Evolutionary conservation across 208 protist genomes (phyloP), one percentile per base, ranked within the genome.

Genomic region (Acanthamoeba castellanii): DNA sequence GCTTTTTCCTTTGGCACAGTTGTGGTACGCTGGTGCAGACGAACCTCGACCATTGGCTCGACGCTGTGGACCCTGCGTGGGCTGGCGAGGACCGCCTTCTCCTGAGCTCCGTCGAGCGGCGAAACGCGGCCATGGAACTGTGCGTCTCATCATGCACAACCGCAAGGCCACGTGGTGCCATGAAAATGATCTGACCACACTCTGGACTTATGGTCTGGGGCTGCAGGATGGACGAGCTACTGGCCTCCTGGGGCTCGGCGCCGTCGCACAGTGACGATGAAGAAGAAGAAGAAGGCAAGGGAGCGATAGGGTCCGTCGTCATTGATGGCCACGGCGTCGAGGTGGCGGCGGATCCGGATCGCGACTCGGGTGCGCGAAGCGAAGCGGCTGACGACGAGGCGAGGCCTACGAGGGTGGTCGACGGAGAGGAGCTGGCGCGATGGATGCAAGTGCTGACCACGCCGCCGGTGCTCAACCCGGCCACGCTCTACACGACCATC

Each of bases 1-100:
- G 52, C 52, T 11, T 57, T n/a, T n/a, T n/a, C n/a, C 66, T 30
- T 37, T 7, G 14, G 25, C 34, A 7, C 14, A 81, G 72, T 7
- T 81, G 72, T 18, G 34, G 20, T 8, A 11, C 50, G 42, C 45
- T 89, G 22, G 81, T 89, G 45, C 81, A 89, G 20, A 89, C 81
- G 55, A 89, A 89, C 45, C 45, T 66, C 32, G 81, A 89, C 81
- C 81, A 89, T 34, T 89, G 81, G 81, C 30, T 89, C 18, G 81
- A 89, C 22, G 14, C 45, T 14, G 81, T 89, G 16, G 81, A 89
- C 22, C n/a, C 52, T 6, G 32, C 13, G 30, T 89, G 81, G 81
- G 81, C 81, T 22, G 52, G 30, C 25, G 50, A 45, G 30, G 81
- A 89, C 34, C 0, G 30, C 6, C 81, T 89, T 5, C 81, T 89